Evolutionary conservation across 306 rosid species (phyloP), one percentile per base, ranked within the genome.

Genomic region (Citrullus amarus): DNA sequence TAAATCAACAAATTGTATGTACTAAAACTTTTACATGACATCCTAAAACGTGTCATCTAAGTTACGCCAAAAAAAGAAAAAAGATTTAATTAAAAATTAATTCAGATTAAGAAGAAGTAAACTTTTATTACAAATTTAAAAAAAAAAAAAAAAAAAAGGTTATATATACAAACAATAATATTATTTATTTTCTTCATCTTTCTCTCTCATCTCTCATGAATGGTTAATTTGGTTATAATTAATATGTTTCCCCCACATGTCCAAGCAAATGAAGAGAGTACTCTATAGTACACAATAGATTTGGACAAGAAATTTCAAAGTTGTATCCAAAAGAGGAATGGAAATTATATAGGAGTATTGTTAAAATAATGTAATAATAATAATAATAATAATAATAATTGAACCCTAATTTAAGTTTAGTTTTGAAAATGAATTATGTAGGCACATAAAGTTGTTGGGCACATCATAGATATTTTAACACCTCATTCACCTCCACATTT

Each of bases 241-340:
- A 5, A 12, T 22, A 44, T 36, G 10, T 18, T 62, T 48, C 25
- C 15, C 68, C 59, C 55, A 71, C 59, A 71, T 71, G 59, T 71
- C 41, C 18, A 46, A 28, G 20, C 22, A 71, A 39, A 71, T 25
- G 8, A 71, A 71, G 48, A 65, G 71, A 67, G 76, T 71, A 71
- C 59, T 17, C 58, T 71, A 46, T 71, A 48, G 59, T 73, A 51
- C 59, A 72, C 77, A 8, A 50, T 1, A 46, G 28, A 28, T 72
- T 15, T 9, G 8, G 44, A 70, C 18, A 12, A 12, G 2, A 9
- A 4, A 11, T 11, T 10, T 20, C 75, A 20, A 71, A 71, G 39
- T 46, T 71, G 13, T 46, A 71, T 71, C 58, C 76, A 46, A 71
- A 71, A 46, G 76, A 22, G 76, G 76, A 71, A 71, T 46, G 20